Evolutionary conservation across 306 rosid genomes (phyloP).

Genomic region (Calophaca sinica): DNA sequence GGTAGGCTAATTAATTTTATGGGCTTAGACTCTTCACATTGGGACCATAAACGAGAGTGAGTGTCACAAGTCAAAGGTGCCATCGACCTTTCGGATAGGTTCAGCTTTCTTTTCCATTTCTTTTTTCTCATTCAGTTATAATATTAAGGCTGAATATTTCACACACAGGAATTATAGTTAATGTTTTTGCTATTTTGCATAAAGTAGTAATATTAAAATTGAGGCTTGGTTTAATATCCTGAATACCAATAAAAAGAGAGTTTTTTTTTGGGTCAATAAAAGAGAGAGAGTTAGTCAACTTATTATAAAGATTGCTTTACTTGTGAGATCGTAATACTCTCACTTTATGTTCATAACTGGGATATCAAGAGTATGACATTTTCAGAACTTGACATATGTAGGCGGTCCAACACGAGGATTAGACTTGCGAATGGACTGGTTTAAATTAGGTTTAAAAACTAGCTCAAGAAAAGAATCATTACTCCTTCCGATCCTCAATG

Average conservation of each 20-base stretch:
- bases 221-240: neutral
- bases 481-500: no score
- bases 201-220: neutral
- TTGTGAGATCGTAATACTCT: neutral
- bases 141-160: neutral
- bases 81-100: neutral
- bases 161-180: neutral
- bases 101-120: neutral
- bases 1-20: slow-evolving; percentile 43
- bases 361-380: no score
- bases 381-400: no score
- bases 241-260: no score
- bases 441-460: no score
- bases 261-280: no score
- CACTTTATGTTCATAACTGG: no score
- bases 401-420: no score
- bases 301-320: neutral
- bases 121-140: neutral
- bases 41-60: slow-evolving; percentile 40
- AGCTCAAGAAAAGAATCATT: no score
- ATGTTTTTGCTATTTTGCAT: neutral
- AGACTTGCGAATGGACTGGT: no score
- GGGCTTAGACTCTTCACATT: slow-evolving; percentile 44
- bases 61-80: slow-evolving; percentile 43
- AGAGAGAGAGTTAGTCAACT: neutral